Percentiles rank a stretch among this genome's conserved stretches.
Evolutionary conservation across 176 grass and related monocot genomes (phyloP).

Genomic region (Oryza coarctata): DNA sequence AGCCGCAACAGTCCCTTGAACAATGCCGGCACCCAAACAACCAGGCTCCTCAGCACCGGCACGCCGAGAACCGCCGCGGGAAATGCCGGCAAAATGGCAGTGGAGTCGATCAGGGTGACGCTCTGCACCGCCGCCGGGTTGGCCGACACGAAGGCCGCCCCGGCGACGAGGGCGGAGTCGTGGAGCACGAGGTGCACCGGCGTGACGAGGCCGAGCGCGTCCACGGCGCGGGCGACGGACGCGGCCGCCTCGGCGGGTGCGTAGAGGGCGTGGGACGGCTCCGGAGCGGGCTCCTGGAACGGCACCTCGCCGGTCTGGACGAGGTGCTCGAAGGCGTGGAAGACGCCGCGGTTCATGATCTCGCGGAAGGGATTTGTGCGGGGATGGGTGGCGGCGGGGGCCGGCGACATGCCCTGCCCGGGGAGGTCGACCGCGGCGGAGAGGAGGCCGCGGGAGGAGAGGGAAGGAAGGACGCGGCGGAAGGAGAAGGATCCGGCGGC

Average conservation of each 20-base stretch:
- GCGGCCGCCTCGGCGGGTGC: slow-evolving; percentile 39
- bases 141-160: slow-evolving; percentile 46
- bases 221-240: slow-evolving; percentile 45
- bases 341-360: slow-evolving; percentile 67
- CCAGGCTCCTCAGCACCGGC: slow-evolving; percentile 52
- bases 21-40: slow-evolving; percentile 52
- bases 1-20: slow-evolving; percentile 60
- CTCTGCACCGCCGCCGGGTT: slow-evolving; percentile 48
- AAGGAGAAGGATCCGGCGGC: slow-evolving; percentile 74
- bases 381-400: neutral
- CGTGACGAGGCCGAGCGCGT: slow-evolving; percentile 41
- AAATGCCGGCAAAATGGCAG: slow-evolving; percentile 54
- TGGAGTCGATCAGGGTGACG: slow-evolving; percentile 62
- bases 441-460: slow-evolving; percentile 40
- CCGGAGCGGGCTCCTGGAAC: slow-evolving; percentile 43
- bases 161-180: slow-evolving; percentile 57
- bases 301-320: slow-evolving; percentile 68
- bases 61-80: slow-evolving; percentile 58
- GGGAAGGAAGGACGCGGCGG: slow-evolving; percentile 39
- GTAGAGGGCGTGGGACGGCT: slow-evolving; percentile 31
- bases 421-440: slow-evolving; percentile 58
- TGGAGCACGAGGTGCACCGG: slow-evolving; percentile 78
- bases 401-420: slow-evolving; percentile 51
- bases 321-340: slow-evolving; percentile 83
- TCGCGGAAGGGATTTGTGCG: slow-evolving; percentile 34